Conservation (phyloP, 345 rosid genomes). For the Eucalyptus marginata region DNA sequence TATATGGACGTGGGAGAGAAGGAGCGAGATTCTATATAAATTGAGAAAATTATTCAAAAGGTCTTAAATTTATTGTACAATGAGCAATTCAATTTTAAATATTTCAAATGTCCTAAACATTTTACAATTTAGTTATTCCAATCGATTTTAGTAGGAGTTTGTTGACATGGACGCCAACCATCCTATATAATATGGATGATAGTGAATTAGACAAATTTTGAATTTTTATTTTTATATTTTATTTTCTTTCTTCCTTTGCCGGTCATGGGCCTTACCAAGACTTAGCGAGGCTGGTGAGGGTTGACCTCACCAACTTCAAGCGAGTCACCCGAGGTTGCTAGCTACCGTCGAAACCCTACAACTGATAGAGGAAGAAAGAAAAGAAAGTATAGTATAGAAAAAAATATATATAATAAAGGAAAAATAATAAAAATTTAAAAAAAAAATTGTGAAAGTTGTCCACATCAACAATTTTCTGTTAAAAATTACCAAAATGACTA, state of each 20-base stretch:
- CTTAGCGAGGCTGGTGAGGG: neutral
- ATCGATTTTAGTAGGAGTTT: too few species aligned
- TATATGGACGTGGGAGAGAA: neutral
- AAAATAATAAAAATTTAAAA: too few species aligned
- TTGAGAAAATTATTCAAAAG: neutral
- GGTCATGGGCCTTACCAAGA: neutral
- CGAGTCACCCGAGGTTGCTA: accelerated
- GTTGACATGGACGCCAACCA: accelerated
- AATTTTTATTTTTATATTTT: too few species aligned
- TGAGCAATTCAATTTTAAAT: too few species aligned
- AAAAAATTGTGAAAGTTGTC: too few species aligned
- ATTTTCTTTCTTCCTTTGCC: too few species aligned
- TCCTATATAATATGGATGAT: accelerated
- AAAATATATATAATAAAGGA: too few species aligned
- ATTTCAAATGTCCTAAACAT: too few species aligned
- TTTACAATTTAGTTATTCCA: too few species aligned
- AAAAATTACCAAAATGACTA: neutral
- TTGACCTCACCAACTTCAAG: neutral
- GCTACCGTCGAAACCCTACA: accelerated
- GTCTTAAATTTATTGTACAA: too few species aligned
- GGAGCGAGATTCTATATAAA: neutral
- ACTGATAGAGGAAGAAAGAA: too few species aligned
- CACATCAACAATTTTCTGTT: accelerated
- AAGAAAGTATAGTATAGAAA: too few species aligned
- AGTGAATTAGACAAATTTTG: neutral